Conservation (phyloP, 176 grass and related monocot genomes). For the Echinochloa phyllopogon region DNA sequence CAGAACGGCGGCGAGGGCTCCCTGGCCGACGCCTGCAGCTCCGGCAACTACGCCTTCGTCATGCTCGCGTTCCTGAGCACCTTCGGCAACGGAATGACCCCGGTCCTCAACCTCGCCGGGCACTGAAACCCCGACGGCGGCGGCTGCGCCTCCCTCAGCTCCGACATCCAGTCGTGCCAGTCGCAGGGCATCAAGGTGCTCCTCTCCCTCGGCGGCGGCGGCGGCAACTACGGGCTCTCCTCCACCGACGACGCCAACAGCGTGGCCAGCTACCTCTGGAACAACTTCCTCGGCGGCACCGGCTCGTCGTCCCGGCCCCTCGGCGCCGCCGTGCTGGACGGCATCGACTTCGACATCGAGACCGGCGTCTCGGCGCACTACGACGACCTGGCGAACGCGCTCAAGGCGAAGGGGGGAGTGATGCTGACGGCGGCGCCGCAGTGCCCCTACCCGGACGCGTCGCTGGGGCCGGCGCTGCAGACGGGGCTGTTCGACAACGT, state of each 20-base stretch:
- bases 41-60: constrained; percentile 56
- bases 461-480: constrained; percentile 45
- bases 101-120: constrained; percentile 63
- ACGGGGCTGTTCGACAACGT: constrained; percentile 58
- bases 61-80: constrained; percentile 59
- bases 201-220: constrained; percentile 64
- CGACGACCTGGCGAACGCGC: constrained; percentile 48
- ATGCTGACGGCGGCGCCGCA: constrained; percentile 57
- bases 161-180: constrained; percentile 64
- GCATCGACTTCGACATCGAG: constrained; percentile 79
- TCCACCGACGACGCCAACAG: constrained; percentile 59
- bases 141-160: constrained; percentile 41
- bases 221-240: constrained; percentile 47
- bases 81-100: constrained; percentile 65
- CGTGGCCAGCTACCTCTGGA: constrained; percentile 74
- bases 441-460: constrained; percentile 62
- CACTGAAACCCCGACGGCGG: constrained; percentile 53
- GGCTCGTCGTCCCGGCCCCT: constrained; percentile 43
- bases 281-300: constrained; percentile 62
- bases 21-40: constrained; percentile 64
- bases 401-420: constrained; percentile 26
- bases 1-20: constrained; percentile 63
- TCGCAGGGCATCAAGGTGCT: constrained; percentile 58
- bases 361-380: constrained; percentile 40
- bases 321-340: constrained; percentile 73